Base-by-base conservation (phyloP, 805 yeast species). In the Yarrowia porcina region DNA sequence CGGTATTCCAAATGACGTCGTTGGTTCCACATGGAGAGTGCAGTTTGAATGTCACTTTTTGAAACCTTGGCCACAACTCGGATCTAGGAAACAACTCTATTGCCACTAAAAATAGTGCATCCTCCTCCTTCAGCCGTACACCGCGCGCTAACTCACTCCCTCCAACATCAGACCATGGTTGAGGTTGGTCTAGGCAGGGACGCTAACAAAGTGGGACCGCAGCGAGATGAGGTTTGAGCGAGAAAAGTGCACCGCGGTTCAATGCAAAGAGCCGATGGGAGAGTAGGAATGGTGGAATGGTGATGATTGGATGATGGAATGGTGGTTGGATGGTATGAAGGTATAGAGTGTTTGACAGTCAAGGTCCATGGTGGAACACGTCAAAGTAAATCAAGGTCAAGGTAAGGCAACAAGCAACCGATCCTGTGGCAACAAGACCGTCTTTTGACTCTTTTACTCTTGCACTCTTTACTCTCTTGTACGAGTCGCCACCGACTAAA, bases 401-500 rank as follows among this genome's bases (percentile, higher is more conserved):
- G n/a, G n/a, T n/a, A n/a, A n/a, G 20, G 17, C 17, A n/a, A 7
- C 10, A n/a, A n/a, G n/a, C 18, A 44, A 44, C 49, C 49, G 49
- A 27, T 3, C 33, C 47, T 45, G 52, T 45, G 52, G 52, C 52
- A 45, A 45, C 32, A 17, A 27, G n/a, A n/a, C n/a, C n/a, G n/a
- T n/a, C n/a, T n/a, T n/a, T n/a, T n/a, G n/a, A n/a, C n/a, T n/a
- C n/a, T n/a, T n/a, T n/a, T n/a, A n/a, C n/a, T n/a, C n/a, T n/a
- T n/a, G n/a, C n/a, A n/a, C n/a, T n/a, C n/a, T n/a, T n/a, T n/a
- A n/a, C n/a, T n/a, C n/a, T n/a, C n/a, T n/a, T n/a, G n/a, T 25
- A 12, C 18, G 18, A 45, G 52, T 49, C 56, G 56, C 56, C 56
- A 49, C 56, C 39, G 32, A 25, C 59, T 52, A 52, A 52, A 52